phyloP scores from a whole-genome alignment of 495 filamentous ascomycete genomes.

The Penicillium coprophilum region DNA sequence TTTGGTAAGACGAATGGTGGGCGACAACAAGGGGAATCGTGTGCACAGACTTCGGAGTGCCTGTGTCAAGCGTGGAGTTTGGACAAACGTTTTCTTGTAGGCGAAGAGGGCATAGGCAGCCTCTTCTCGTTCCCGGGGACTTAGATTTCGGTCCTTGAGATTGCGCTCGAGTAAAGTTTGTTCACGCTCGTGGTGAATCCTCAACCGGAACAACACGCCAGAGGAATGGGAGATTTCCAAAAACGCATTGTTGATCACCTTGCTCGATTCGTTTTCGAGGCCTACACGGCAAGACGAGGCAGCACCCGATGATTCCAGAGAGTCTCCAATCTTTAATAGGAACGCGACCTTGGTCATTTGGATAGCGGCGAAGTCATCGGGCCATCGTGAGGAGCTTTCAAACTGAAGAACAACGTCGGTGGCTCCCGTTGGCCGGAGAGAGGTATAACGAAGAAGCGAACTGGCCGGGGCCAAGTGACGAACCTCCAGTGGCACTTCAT shows the following conservation, averaged over 20 bases:
- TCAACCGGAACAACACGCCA: slow-evolving; percentile 58
- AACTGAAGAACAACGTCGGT: slow-evolving; percentile 81
- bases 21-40: slow-evolving; percentile 75
- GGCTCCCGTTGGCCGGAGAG: slow-evolving; percentile 49
- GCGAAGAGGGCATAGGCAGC: slow-evolving; percentile 63
- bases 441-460: slow-evolving; percentile 71
- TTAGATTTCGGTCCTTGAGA: slow-evolving; percentile 67
- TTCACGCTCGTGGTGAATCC: slow-evolving; percentile 77
- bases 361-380: slow-evolving; percentile 83
- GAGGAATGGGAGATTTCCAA: slow-evolving; percentile 74
- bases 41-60: slow-evolving; percentile 75
- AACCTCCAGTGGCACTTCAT: slow-evolving; percentile 76
- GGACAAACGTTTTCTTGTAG: slow-evolving; percentile 69
- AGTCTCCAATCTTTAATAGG: slow-evolving; percentile 73
- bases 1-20: slow-evolving; percentile 85
- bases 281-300: slow-evolving; percentile 61
- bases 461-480: slow-evolving; percentile 72
- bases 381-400: slow-evolving; percentile 91
- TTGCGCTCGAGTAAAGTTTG: slow-evolving; percentile 73
- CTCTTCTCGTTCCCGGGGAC: slow-evolving; percentile 61
- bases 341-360: slow-evolving; percentile 94
- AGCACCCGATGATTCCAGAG: slow-evolving; percentile 57
- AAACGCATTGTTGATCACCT: slow-evolving; percentile 74
- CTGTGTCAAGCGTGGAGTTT: slow-evolving; percentile 76
- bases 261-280: slow-evolving; percentile 68